Evolutionary conservation across 495 filamentous ascomycete genomes (phyloP), one percentile per base, ranked within the genome.

Genomic region (Arthonia radiata): DNA sequence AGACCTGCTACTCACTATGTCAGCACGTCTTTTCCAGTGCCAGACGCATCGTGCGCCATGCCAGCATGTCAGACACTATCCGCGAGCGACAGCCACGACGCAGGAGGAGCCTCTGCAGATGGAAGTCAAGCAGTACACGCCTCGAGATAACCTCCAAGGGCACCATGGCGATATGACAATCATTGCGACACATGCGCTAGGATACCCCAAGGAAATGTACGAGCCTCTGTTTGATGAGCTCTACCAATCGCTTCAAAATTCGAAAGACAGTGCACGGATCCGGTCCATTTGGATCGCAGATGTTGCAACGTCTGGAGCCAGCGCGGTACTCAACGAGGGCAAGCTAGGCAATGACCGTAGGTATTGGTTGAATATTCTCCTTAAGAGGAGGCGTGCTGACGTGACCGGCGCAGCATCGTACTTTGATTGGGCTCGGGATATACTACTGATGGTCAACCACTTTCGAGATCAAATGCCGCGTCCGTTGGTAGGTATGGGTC

Each of bases 371-470:
- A n/a, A n/a, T n/a, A n/a, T n/a, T 11, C 19, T 22, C 7, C 19
- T 22, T 22, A 22, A 6, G 7, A 7, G 6, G 6, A 6, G 19
- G 11, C 19, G 19, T 22, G 6, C 19, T 11, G 19, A 22, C 19
- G 7, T 22, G 19, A 22, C 19, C 11, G 6, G 19, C 32, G 4
- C 34, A 59, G 49, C 49, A 21, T 46, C 45, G 21, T 97, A 86
- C 86, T 56, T 66, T 26, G 86, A 97, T 49, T 67, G 89, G 46
- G 47, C 77, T 11, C 63, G 86, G 25, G 86, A 97, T 48, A 59
- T 93, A 7, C 59, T 89, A n/a, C 64, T 77, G 37, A 59, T 91
- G 41, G 59, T 86, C 49, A 93, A 92, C 48, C 53, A 63, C 24
- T 82, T 91, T 49, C 74, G 78, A 17, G 48, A 56, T 4, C 48